A percentile compares a stretch with the other conserved stretches of the same genome.
phyloP scores from a whole-genome alignment of 768 basidiomycete genomes.

The Vishniacozyma victoriae region DNA sequence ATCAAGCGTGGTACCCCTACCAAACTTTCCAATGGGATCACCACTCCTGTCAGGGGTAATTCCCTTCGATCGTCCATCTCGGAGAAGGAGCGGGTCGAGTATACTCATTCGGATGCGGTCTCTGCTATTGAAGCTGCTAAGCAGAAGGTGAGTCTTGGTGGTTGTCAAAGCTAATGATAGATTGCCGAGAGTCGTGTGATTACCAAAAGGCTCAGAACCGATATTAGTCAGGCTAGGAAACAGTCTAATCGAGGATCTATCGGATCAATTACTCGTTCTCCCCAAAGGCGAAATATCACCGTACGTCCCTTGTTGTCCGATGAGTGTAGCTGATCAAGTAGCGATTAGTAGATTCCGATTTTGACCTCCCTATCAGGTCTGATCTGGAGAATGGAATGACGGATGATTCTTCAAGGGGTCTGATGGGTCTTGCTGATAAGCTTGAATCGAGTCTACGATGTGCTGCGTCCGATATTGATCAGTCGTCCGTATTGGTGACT shows the following conservation, averaged over 20 bases:
- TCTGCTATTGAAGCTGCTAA: constrained; percentile 11
- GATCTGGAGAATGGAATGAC: constrained; percentile 7
- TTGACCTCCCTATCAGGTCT: not conserved
- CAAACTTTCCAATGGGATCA: too few relatives aligned
- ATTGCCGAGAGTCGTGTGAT: constrained; percentile 64
- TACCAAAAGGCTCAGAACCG: constrained; percentile 69
- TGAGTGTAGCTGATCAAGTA: constrained; percentile 1
- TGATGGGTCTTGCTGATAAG: constrained; percentile 19
- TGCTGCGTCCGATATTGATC: constrained; percentile 14
- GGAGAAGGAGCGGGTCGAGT: not conserved
- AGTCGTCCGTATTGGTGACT: constrained; percentile 12
- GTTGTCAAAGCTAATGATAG: constrained; percentile 53
- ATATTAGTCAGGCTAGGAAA: constrained; percentile 48
- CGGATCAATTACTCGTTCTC: constrained; percentile 43
- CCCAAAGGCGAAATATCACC: constrained; percentile 43
- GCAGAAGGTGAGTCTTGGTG: constrained; percentile 6
- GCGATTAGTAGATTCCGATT: constrained; percentile 29
- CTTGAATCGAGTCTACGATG: constrained; percentile 22
- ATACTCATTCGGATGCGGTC: not conserved
- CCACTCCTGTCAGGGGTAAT: too few relatives aligned
- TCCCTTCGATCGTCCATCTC: too few relatives aligned
- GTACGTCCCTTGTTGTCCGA: constrained; percentile 19
- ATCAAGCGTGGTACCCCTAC: too few relatives aligned
- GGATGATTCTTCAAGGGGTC: constrained; percentile 25
- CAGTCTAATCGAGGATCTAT: constrained; percentile 25